Evolutionary conservation across 345 rosid genomes (phyloP), one percentile per base, ranked within the genome.

Genomic region (Hibiscus mutabilis): DNA sequence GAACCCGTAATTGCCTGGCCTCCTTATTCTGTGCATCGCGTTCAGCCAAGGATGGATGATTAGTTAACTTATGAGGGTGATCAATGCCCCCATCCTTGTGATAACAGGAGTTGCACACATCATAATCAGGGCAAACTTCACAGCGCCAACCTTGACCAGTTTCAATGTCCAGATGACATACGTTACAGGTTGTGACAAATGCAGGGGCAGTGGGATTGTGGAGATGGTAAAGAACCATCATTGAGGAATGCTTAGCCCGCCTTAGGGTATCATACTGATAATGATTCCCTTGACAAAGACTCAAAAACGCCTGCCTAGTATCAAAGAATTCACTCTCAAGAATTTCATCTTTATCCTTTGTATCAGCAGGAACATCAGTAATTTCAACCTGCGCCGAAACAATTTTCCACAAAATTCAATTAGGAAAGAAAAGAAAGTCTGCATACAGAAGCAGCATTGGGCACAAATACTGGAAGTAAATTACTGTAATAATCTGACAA

Each of bases 151-250:
- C 97, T 80, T 95, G 98, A 84, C 98, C 99, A 18, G 88, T 84
- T 89, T 95, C 98, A 59, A 95, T 89, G 81, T 95, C 99, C 71
- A 88, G 92, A 76, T 81, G 85, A 66, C 99, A 95, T 67, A 83
- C 64, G 66, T 88, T 86, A 86, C 99, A 95, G n/a, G 97, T 90
- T 0, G 88, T 87, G 46, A 95, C 98, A 82, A 92, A 95, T 21
- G 99, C 98, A 71, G 98, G 99, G 49, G 97, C 99, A 58, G 98
- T 92, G 73, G 99, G 99, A 81, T 95, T 95, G 67, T 95, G 98
- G 57, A 95, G 92, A 83, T 95, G 99, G 86, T 95, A 95, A 47
- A 95, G 97, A 40, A 95, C 90, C 99, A 95, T 95, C 98, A 95
- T 95, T 19, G 99, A 95, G 21, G 99, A 95, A 81, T 95, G 99